Evolutionary conservation across 176 grass and related monocot species (phyloP).

Genomic region (Paspalum vaginatum): DNA sequence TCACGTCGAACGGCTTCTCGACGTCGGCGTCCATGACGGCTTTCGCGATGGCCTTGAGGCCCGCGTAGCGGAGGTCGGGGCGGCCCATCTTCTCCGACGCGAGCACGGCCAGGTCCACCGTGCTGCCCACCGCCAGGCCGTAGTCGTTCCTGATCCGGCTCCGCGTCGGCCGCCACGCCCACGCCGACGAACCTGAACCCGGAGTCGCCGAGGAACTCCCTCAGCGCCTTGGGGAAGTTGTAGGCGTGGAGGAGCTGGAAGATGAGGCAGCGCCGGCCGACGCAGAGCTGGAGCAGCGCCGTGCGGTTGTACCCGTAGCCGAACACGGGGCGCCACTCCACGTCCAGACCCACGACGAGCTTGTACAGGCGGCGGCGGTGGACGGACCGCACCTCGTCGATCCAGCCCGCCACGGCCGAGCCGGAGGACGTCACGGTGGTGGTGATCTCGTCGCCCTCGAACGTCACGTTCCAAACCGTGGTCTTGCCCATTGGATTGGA

Average conservation of each 20-base stretch:
- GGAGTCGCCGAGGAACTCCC: not conserved
- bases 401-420: conserved; percentile 15
- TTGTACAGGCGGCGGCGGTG: conserved; percentile 23
- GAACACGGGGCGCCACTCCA: conserved; percentile 22
- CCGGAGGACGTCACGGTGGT: conserved; percentile 49
- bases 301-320: not conserved
- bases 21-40: conserved; percentile 34
- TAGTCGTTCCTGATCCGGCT: conserved; percentile 32
- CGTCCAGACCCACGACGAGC: conserved; percentile 27
- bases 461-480: not conserved
- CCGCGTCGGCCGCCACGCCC: conserved; percentile 5
- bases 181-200: conserved; percentile 5
- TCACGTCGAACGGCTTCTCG: conserved; percentile 46
- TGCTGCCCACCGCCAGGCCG: not conserved
- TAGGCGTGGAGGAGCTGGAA: conserved; percentile 26
- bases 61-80: conserved; percentile 26
- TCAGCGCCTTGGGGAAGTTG: not conserved
- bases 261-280: conserved; percentile 10
- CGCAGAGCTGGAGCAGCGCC: conserved; percentile 25
- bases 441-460: conserved; percentile 27
- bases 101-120: conserved; percentile 30
- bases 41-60: conserved; percentile 33
- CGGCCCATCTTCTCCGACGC: conserved; percentile 28
- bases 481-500: conserved; percentile 30
- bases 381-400: not conserved